Base-by-base conservation (phyloP, 2,329 filamentous ascomycete species). In the Zymoseptoria brevis region DNA sequence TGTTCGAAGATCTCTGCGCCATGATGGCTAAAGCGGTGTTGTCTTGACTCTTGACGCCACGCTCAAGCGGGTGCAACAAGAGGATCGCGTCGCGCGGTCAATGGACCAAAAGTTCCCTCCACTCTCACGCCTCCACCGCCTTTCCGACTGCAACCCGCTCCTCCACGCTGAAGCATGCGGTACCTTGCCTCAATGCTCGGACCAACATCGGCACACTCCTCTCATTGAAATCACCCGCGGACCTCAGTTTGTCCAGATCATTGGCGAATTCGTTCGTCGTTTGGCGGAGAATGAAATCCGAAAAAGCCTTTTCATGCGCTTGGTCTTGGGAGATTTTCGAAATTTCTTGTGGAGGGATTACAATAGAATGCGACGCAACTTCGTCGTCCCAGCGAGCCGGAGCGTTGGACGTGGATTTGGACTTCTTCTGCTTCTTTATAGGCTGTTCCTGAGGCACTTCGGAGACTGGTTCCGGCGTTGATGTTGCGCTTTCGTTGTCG, bases 221-320 rank as follows among this genome's bases (percentile, higher is more conserved):
- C 55, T 84, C 83, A 69, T 83, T 85, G 75, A 90, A 92, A 73
- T 91, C 88, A 66, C 84, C 82, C 8, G 88, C 86, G 48, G 72
- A 71, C 64, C 88, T 83, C 62, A 90, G 78, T 72, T 84, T 84
- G 75, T 89, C 85, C 45, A 92, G 79, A 70, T 91, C 88, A 65
- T 90, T 86, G 11, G 85, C 83, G 58, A 92, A 84, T 71, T 91
- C 88, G 55, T 79, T 77, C 0, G 88, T 89, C 5, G 85, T 77
- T 60, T 83, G 84, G 67, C 87, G 84, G 53, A 91, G 81, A 72
- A 90, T 90, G 71, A 84, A 87, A 8, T 83, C 77, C 8, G 80
- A 77, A 73, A 89, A 90, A 30, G 66, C 62, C 56, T 69, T 61
- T 26, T 72, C 66, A 3, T 65, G 56, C 29, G 67, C 62, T 48